Evolutionary conservation across 148 eudicot genomes (phyloP).

Genomic region (Rhododendron mucronatum): DNA sequence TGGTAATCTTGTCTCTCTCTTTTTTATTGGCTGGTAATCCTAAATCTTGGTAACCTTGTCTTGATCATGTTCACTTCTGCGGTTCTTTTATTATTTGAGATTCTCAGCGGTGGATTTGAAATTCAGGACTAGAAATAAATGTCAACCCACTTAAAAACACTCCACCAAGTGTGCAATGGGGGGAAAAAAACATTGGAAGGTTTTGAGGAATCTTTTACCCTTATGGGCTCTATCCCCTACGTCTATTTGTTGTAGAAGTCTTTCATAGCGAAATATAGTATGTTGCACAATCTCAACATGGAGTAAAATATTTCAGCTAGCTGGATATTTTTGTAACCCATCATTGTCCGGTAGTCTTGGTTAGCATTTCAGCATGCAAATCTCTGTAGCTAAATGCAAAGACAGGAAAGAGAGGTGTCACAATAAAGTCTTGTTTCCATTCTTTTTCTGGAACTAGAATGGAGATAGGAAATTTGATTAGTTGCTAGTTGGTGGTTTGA

Average conservation of each 20-base stretch:
- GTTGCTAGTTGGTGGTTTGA: neutral
- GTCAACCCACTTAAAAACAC: neutral
- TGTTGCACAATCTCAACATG: neutral
- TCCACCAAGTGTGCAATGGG: neutral
- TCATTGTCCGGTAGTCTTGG: neutral
- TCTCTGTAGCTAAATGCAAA: neutral
- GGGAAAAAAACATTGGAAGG: neutral
- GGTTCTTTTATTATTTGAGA: neutral
- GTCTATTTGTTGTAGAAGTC: neutral
- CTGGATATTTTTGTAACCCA: neutral
- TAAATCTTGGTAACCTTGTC: conserved; percentile 30
- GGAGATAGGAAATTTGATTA: neutral
- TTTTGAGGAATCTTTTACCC: neutral
- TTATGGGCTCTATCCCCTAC: neutral
- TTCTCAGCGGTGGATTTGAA: neutral
- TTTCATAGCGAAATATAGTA: neutral
- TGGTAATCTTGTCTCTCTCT: conserved; percentile 28
- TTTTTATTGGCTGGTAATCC: neutral
- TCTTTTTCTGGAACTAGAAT: neutral
- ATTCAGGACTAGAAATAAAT: neutral
- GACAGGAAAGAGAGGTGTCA: neutral
- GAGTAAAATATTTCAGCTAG: neutral
- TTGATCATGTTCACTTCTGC: neutral
- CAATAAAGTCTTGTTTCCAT: neutral
- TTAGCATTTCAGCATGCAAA: neutral